Percentiles rank a stretch among this genome's conserved stretches.
Conservation (phyloP, 2,329 filamentous ascomycete genomes). For the Pestalotiopsis sp. region DNA sequence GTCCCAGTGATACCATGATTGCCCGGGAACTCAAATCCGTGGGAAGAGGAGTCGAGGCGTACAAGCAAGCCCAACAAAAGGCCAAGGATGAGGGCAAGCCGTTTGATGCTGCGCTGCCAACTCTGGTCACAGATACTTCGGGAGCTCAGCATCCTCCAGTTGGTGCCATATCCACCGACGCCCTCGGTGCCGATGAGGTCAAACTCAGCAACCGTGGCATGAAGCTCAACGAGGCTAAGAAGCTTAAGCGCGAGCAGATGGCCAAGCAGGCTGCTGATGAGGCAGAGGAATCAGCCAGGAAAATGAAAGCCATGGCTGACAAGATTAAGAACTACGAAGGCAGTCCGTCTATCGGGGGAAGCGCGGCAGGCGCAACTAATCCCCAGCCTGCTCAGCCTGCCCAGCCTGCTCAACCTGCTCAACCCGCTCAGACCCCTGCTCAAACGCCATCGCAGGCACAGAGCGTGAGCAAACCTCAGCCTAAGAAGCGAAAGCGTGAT, state of each 20-base stretch:
- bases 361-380: conserved; percentile 24
- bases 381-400: conserved; percentile 13
- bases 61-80: conserved; percentile 62
- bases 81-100: conserved; percentile 67
- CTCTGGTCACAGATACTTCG: conserved; percentile 49
- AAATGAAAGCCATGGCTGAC: conserved; percentile 52
- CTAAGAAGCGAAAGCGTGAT: conserved; percentile 51
- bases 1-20: conserved; percentile 84
- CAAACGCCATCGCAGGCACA: conserved; percentile 27
- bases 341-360: conserved; percentile 34
- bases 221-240: conserved; percentile 79
- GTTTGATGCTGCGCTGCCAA: conserved; percentile 54
- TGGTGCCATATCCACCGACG: conserved; percentile 62
- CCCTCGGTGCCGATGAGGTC: conserved; percentile 61
- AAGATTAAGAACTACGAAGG: conserved; percentile 42
- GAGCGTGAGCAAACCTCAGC: conserved; percentile 27
- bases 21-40: conserved; percentile 74
- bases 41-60: conserved; percentile 68
- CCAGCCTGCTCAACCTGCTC: conserved; percentile 8
- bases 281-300: conserved; percentile 59
- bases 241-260: conserved; percentile 68
- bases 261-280: conserved; percentile 65
- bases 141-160: conserved; percentile 57
- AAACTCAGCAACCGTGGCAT: conserved; percentile 73
- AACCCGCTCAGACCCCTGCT: conserved; percentile 10